Evolutionary conservation across 345 rosid genomes (phyloP).

Genomic region (Citrus trifoliata): DNA sequence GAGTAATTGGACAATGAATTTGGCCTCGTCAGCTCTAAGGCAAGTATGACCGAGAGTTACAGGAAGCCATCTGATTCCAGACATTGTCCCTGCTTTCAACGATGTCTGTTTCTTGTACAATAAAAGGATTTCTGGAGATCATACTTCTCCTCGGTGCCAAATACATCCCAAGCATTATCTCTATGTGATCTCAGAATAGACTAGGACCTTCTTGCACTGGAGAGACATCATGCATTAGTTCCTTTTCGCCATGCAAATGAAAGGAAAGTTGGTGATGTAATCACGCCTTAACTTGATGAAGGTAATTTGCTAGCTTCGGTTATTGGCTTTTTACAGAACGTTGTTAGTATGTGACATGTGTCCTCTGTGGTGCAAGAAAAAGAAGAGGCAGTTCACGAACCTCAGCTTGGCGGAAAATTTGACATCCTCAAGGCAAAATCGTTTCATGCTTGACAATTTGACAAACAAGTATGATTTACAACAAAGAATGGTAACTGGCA

Average conservation of each 20-base stretch:
- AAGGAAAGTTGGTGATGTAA: not conserved
- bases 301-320: not conserved
- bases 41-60: not conserved
- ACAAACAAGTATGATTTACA: no score
- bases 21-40: conserved; percentile 2
- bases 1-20: conserved; percentile 17
- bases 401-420: not conserved
- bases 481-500: no score
- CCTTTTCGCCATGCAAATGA: not conserved
- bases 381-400: not conserved
- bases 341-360: not conserved
- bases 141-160: not conserved
- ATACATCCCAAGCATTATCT: not conserved
- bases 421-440: not conserved
- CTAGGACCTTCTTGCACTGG: not conserved
- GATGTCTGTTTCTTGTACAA: not conserved
- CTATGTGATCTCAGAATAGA: not conserved
- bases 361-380: not conserved
- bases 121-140: not conserved
- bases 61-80: not conserved
- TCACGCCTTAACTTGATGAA: not conserved
- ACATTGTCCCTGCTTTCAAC: no score
- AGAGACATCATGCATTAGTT: not conserved
- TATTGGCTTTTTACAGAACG: not conserved
- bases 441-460: not conserved